A percentile compares a stretch with the other conserved stretches of the same genome.
phyloP scores from a whole-genome alignment of 83 land plant genomes.

The Picea abies region DNA sequence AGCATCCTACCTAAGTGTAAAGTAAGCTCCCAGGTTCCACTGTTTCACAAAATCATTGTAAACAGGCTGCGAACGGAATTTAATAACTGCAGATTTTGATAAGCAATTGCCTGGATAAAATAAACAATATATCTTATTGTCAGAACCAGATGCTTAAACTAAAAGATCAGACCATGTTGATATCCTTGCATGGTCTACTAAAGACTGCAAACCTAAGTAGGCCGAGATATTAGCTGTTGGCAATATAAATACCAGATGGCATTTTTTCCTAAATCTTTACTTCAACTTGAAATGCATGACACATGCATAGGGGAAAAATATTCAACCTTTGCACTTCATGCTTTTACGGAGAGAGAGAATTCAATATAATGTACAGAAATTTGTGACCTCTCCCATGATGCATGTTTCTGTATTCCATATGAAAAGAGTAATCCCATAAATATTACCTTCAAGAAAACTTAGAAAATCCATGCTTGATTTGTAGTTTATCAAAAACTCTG shows the following conservation, averaged over 20 bases:
- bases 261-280: background rate
- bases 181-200: slow-evolving; percentile 34
- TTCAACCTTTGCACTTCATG: background rate
- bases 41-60: slow-evolving; percentile 84
- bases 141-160: slow-evolving; percentile 1
- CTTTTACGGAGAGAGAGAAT: background rate
- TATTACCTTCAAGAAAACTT: slow-evolving; percentile 81
- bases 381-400: background rate
- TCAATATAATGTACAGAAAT: background rate
- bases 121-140: background rate
- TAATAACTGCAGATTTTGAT: slow-evolving; percentile 75
- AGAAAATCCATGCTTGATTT: slow-evolving; percentile 88
- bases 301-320: background rate
- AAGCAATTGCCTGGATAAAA: slow-evolving; percentile 54
- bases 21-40: slow-evolving; percentile 95
- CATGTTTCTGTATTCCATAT: background rate
- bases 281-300: background rate
- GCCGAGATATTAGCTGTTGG: background rate
- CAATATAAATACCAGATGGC: background rate
- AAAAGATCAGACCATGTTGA: slow-evolving; percentile 8
- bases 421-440: background rate
- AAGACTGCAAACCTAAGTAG: background rate
- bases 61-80: slow-evolving; percentile 69
- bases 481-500: slow-evolving; percentile 82
- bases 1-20: slow-evolving; percentile 74